Base-by-base conservation (phyloP, 495 filamentous ascomycete genomes). In the Penicillium pancosmium region DNA sequence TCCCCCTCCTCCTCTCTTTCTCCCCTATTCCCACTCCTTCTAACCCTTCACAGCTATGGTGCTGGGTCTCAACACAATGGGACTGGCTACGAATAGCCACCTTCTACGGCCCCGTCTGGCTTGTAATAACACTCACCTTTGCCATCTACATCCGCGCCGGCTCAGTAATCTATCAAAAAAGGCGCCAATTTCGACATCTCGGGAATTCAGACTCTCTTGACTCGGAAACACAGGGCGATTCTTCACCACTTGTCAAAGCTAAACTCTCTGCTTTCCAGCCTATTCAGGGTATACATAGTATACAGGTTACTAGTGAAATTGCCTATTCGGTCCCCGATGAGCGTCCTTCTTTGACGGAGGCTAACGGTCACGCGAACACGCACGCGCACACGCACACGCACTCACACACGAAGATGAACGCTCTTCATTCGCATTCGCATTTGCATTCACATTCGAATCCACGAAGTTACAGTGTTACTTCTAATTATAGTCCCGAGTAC, bases 21-120 rank as follows among this genome's bases (percentile, higher is more conserved):
- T 21, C 3, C 3, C 25, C 12, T 34, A 57, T 41, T 5, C 3
- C 23, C 13, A 23, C 6, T 38, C 19, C 40, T 33, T 9, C 50
- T 64, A 19, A n/a, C 21, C 12, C 2, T 18, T 11, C 21, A 13
- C 53, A 86, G 76, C 62, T 95, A 23, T 96, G 92, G 92, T 96
- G 92, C 68, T 96, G 92, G 92, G 74, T 95, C 23, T 78, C 80
- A 54, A 59, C 66, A 2, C 66, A 81, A 16, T 93, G 87, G 85
- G 88, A 91, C 57, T 80, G 88, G 34, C 81, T 91, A 53, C 86
- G 91, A 33, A 85, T 95, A 47, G 85, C 86, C 11, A 80, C 83
- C 31, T 93, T 96, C 69, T 96, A 96, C 68, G 91, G 82, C 0
- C 91, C 91, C 8, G 86, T 93, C 27, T 95, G 92, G 91, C 89